These are phyloP conservation scores for Diaporthe citriasiana DNA, from an alignment of 2,329 filamentous ascomycete genomes.

Conservation along the genomic window DNA sequence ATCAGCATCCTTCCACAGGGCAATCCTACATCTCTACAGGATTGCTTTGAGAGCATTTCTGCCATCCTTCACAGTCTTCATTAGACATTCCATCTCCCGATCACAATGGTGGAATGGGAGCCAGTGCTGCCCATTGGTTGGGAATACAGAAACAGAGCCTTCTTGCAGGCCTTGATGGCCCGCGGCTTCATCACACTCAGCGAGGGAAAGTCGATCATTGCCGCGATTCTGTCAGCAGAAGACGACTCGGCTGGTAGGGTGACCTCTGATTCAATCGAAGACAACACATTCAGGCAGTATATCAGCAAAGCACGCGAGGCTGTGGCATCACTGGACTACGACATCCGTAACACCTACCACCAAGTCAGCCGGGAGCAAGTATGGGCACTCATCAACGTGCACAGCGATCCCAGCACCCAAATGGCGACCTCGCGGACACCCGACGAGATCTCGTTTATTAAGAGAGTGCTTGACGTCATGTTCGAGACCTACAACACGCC, in stretches of 20 bases:
- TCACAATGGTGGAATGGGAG: conserved; percentile 48
- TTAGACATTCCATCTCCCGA: neutral
- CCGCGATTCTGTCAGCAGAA: conserved; percentile 78
- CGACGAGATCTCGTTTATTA: conserved; percentile 92
- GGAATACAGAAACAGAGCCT: conserved; percentile 82
- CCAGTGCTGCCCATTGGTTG: conserved; percentile 56
- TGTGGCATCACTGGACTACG: conserved; percentile 86
- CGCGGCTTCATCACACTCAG: conserved; percentile 82
- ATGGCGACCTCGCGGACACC: conserved; percentile 84
- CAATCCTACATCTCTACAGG: neutral
- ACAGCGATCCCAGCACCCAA: conserved; percentile 87
- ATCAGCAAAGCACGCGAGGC: conserved; percentile 79
- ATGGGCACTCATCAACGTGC: conserved; percentile 89
- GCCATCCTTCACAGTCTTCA: neutral
- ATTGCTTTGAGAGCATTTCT: neutral
- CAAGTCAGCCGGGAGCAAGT: conserved; percentile 77
- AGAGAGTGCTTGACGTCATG: conserved; percentile 89
- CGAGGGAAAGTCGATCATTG: conserved; percentile 81
- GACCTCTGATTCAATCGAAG: conserved; percentile 74
- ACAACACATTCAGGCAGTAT: conserved; percentile 77
- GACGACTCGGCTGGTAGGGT: conserved; percentile 55
- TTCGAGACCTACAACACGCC: conserved; percentile 89
- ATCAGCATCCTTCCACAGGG: neutral
- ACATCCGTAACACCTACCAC: conserved; percentile 82
- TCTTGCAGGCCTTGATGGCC: conserved; percentile 89